Evolutionary conservation across 192 early-diverging fungal species (phyloP).

Genomic region (Umbelopsis ramanniana): DNA sequence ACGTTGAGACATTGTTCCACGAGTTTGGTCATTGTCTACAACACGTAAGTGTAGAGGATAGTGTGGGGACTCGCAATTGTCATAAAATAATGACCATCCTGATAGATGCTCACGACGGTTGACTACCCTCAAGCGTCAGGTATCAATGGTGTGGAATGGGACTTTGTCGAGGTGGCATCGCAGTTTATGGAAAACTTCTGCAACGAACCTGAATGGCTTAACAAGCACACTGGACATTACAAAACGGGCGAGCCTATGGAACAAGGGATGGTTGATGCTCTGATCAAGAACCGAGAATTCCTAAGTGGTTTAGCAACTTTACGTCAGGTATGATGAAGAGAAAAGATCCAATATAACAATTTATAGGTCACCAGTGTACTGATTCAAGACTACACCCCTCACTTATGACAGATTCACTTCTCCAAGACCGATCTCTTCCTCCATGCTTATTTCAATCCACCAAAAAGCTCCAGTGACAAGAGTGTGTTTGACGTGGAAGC

Average conservation of each 20-base stretch:
- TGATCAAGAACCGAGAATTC: constrained; percentile 51
- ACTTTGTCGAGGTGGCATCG: constrained; percentile 63
- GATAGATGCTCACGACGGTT: constrained; percentile 56
- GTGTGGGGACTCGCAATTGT: neutral
- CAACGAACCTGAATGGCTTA: constrained; percentile 55
- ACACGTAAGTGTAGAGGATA: constrained; percentile 38
- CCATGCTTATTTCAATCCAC: constrained; percentile 44
- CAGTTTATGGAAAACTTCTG: constrained; percentile 73
- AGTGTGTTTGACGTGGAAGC: constrained; percentile 60
- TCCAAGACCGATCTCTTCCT: constrained; percentile 55
- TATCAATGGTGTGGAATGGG: constrained; percentile 68
- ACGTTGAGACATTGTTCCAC: constrained; percentile 66
- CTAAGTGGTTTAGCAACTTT: constrained; percentile 55
- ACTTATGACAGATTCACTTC: constrained; percentile 58
- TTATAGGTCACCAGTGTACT: neutral
- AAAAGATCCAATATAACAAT: too few relatives aligned
- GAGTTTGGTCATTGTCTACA: constrained; percentile 69
- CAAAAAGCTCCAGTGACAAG: constrained; percentile 22
- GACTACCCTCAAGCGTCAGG: constrained; percentile 63
- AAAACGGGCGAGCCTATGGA: constrained; percentile 59
- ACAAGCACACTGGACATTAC: constrained; percentile 53
- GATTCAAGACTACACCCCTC: neutral
- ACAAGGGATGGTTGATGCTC: constrained; percentile 53
- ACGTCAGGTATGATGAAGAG: constrained; percentile 44
- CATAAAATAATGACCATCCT: neutral